These are phyloP conservation scores for Trametes hirsuta DNA, from an alignment of 1,284 basidiomycete genomes.

Conservation along the genomic window DNA sequence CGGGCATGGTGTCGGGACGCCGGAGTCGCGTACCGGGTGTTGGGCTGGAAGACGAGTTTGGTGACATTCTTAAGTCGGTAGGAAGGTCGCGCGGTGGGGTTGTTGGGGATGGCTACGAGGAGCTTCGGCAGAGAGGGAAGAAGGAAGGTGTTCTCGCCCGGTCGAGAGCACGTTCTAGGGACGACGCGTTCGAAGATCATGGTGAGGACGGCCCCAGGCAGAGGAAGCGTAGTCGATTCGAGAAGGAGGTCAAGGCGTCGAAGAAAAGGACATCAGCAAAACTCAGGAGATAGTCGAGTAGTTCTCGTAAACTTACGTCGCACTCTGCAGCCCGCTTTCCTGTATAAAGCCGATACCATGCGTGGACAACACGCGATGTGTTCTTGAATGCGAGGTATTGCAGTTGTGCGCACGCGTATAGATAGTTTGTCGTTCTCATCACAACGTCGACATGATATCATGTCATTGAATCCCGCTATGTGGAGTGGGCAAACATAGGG, in stretches of 20 bases:
- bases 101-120: conserved; percentile 73
- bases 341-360: not conserved
- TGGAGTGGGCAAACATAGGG: too few species aligned
- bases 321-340: not conserved
- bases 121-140: conserved; percentile 68
- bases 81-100: conserved; percentile 48
- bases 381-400: too few species aligned
- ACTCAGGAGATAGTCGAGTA: conserved; percentile 14
- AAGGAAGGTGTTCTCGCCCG: conserved; percentile 66
- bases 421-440: too few species aligned
- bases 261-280: conserved; percentile 43
- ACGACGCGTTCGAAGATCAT: conserved; percentile 44
- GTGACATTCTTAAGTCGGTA: conserved; percentile 72
- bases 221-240: conserved; percentile 77
- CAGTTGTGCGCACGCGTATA: too few species aligned
- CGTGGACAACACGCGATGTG: too few species aligned
- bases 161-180: conserved; percentile 44
- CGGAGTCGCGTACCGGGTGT: conserved; percentile 65
- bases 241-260: conserved; percentile 66
- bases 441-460: too few species aligned
- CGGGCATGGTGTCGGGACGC: conserved; percentile 52
- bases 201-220: conserved; percentile 47
- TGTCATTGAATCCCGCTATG: too few species aligned
- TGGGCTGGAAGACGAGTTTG: conserved; percentile 84
- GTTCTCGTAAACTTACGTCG: not conserved